Evolutionary conservation across 169 alveolate genomes (phyloP), one percentile per base, ranked within the genome.

Genomic region (Plasmodium chabaudi): DNA sequence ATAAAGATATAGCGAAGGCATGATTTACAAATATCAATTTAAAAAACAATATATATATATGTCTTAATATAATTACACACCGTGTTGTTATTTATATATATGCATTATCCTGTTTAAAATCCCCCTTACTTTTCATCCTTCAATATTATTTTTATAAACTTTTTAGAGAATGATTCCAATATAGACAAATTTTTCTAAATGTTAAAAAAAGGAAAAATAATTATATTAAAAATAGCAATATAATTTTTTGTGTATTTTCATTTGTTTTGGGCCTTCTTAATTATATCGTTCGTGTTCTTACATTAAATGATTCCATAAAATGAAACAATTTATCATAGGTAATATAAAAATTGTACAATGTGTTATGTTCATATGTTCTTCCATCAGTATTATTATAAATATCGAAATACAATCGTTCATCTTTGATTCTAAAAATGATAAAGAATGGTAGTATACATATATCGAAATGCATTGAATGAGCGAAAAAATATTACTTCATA

Each of bases 121-220:
- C 4, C n/a, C 15, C 61, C 49, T 23, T 74, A 74, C 88, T 56
- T 63, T 74, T 74, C 88, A 55, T 59, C 79, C 60, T 73, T 91
- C 27, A 46, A 57, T 46, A 59, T 39, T 72, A 60, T 88, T 64
- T 61, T 59, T 42, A 72, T 72, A 72, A 59, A 68, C 57, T 87
- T 70, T 72, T 72, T 49, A 27, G 25, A 49, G 55, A 71, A 60
- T 57, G 72, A 82, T 23, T 82, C 60, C 44, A 82, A 25, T 46
- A 71, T 64, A 56, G 91, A 82, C 39, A 82, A 46, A 4, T 74
- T 74, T 61, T 61, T 61, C 88, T 74, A 55, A 12, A 1, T 42
- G 63, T 69, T 51, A 21, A 69, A 69, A 47, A 51, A 51, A 34
- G 47, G n/a, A 10, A 67, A 67, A 67, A 44, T 13, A 34, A 63